Evolutionary conservation across 2,329 filamentous ascomycete species (phyloP), one percentile per base, ranked within the genome.

Genomic region (Pseudofabraea citricarpa): DNA sequence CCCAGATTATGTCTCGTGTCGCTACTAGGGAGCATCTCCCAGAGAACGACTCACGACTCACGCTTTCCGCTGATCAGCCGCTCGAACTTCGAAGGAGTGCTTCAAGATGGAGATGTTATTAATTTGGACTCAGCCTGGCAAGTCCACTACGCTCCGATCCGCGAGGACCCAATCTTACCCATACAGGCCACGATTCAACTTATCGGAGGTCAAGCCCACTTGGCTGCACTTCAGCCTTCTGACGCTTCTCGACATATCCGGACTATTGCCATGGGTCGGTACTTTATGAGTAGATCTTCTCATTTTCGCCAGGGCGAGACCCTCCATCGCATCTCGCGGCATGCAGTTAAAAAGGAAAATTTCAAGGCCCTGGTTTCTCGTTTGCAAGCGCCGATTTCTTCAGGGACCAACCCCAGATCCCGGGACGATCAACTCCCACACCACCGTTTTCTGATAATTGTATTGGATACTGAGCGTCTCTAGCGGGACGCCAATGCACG

Each of bases 111-210:
- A 7, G 13, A 31, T 31, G 27, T 15, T 6, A 4, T 5, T 15
- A 12, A 4, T 15, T 15, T 12, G 27, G 13, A 12, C 16, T 31
- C 13, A n/a, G 13, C 16, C 27, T 31, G 27, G 32, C 18, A 10
- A 15, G 19, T 20, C 3, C 35, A 21, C 9, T 21, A 8, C 35
- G 35, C 18, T 20, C 18, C 35, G 35, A 37, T 18, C 35, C 35
- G 35, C 35, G 35, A 20, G 13, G 35, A 37, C 23, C 35, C 35
- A 37, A 37, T 37, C 35, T 37, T 23, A 37, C 23, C 9, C 27
- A 31, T 6, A 15, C 27, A 15, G 27, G 27, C 27, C 27, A 6
- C 2, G 27, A 2, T 12, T 31, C 6, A n/a, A 31, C 27, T n/a
- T 9, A 4, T 31, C 6, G 2, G 6, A 5, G 27, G 27, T 31